Conservation (phyloP, 1,284 basidiomycete species). For the Fistulina hepatica region DNA sequence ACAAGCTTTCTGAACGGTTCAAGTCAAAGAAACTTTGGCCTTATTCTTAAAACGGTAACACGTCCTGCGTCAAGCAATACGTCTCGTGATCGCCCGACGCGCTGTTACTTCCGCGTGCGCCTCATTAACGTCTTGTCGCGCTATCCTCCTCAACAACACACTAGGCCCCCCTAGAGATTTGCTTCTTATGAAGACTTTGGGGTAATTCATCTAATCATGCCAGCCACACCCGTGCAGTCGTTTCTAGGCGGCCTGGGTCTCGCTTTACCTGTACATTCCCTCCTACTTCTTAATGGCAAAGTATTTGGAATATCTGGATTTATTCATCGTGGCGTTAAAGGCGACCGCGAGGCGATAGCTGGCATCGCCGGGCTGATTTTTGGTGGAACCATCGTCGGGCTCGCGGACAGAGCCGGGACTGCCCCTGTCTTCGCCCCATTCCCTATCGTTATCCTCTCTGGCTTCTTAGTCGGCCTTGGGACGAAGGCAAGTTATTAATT, state of each 20-base stretch:
- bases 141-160: too few species aligned
- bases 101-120: too few species aligned
- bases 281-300: constrained; percentile 46
- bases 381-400: constrained; percentile 34
- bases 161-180: too few species aligned
- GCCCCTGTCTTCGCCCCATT: constrained; percentile 19
- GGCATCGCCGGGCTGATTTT: constrained; percentile 33
- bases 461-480: constrained; percentile 52
- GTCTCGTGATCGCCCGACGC: too few species aligned
- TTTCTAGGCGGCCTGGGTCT: constrained; percentile 52
- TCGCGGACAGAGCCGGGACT: constrained; percentile 25
- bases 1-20: too few species aligned
- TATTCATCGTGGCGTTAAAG: constrained; percentile 40
- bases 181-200: too few species aligned
- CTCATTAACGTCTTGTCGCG: too few species aligned
- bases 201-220: constrained; percentile 18
- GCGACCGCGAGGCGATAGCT: constrained; percentile 30
- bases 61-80: too few species aligned
- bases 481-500: constrained; percentile 34
- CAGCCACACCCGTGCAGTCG: constrained; percentile 44
- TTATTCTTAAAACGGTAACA: too few species aligned
- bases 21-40: too few species aligned
- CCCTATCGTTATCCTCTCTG: constrained; percentile 34
- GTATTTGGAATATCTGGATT: constrained; percentile 59
- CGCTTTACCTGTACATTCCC: constrained; percentile 41